Conservation (phyloP, 805 yeast species). For the Scheffersomyces stipitis region DNA sequence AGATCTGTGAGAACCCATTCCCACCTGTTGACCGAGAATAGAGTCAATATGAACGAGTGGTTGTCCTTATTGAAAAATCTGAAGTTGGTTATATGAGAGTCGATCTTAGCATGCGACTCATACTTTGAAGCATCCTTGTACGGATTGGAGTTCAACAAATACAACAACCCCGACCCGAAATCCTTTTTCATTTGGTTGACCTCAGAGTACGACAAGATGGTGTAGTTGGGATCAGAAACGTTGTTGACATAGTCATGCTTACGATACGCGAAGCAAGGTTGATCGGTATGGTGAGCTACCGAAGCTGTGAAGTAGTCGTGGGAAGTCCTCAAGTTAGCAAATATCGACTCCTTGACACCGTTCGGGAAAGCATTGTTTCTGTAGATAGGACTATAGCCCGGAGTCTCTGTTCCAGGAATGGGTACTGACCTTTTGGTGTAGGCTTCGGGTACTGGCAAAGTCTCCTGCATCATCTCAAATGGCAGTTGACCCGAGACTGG, state of each 20-base stretch:
- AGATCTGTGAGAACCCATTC: constrained; percentile 41
- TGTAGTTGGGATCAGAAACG: constrained; percentile 12
- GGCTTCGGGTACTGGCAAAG: constrained; percentile 16
- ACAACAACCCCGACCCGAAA: constrained; percentile 24
- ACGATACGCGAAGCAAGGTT: constrained; percentile 17
- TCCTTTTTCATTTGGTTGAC: constrained; percentile 12
- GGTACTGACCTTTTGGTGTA: constrained; percentile 8
- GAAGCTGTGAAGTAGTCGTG: constrained; percentile 16
- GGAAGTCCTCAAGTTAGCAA: constrained; percentile 18
- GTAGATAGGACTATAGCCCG: constrained; percentile 31
- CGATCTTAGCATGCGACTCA: constrained; percentile 22
- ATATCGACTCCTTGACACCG: constrained; percentile 20
- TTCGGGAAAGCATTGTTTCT: constrained; percentile 25
- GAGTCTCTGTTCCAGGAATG: constrained; percentile 15
- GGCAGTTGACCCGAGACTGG: constrained; percentile 7
- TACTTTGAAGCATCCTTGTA: constrained; percentile 13
- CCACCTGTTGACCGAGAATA: constrained; percentile 33
- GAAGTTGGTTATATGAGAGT: constrained; percentile 12
- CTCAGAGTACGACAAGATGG: constrained; percentile 13
- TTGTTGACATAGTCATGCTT: constrained; percentile 17
- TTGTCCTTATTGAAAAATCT: constrained; percentile 15
- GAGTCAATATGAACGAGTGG: constrained; percentile 31
- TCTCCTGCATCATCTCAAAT: constrained; percentile 9
- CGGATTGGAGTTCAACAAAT: constrained; percentile 19
- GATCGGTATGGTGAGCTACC: constrained; percentile 9